Conservation (phyloP, 306 rosid genomes). For the Fragaria vesca region DNA sequence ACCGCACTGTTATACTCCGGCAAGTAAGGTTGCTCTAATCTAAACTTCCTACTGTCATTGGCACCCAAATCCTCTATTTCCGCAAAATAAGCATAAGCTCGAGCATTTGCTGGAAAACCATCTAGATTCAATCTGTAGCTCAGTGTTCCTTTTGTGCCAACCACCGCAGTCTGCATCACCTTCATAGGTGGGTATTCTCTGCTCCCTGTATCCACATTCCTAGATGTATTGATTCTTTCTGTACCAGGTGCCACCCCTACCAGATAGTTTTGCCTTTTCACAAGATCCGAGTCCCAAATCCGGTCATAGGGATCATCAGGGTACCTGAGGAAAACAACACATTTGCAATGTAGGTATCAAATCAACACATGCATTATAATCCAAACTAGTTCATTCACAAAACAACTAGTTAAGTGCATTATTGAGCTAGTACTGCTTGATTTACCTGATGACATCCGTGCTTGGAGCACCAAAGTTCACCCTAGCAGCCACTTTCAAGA, state of each 20-base stretch:
- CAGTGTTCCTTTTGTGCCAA: constrained; percentile 63
- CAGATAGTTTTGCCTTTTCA: constrained; percentile 80
- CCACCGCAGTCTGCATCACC: constrained; percentile 88
- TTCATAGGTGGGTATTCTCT: constrained; percentile 80
- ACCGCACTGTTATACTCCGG: constrained; percentile 75
- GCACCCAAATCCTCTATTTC: constrained; percentile 70
- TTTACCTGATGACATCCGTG: constrained; percentile 65
- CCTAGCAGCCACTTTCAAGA: constrained; percentile 88
- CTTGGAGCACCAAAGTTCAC: constrained; percentile 83
- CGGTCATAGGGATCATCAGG: constrained; percentile 99
- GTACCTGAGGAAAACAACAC: constrained; percentile 55
- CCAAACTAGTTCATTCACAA: constrained; percentile 11
- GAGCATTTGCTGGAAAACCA: constrained; percentile 77
- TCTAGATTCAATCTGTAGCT: constrained; percentile 81
- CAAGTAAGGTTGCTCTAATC: constrained; percentile 60
- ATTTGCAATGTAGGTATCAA: not conserved
- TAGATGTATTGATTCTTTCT: constrained; percentile 66
- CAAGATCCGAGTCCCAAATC: constrained; percentile 92
- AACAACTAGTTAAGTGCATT: not conserved
- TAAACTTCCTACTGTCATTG: constrained; percentile 79
- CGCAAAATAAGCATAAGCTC: constrained; percentile 86
- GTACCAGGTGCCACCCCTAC: constrained; percentile 95
- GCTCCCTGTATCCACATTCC: constrained; percentile 47
- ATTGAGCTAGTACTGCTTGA: not conserved
- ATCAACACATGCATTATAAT: not conserved